phyloP scores from a whole-genome alignment of 441 rosid genomes.

The Macaranga tanarius region DNA sequence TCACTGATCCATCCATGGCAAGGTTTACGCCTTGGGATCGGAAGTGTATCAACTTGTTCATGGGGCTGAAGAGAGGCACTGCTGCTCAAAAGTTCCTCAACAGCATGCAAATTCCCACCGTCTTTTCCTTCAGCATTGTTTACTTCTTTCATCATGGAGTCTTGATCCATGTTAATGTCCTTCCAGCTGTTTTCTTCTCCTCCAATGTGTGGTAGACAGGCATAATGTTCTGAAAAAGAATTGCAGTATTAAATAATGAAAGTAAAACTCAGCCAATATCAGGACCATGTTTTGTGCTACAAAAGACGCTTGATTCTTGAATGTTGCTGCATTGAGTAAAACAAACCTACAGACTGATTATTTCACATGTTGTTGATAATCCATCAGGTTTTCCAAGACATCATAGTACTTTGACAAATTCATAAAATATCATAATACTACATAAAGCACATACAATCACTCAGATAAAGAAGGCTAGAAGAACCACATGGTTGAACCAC shows the following conservation, averaged over 20 bases:
- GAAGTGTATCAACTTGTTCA: not conserved
- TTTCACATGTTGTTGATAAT: not conserved
- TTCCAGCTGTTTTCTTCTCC: conserved; percentile 13
- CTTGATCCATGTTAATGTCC: not conserved
- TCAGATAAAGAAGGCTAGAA: not conserved
- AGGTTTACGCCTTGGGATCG: conserved; percentile 15
- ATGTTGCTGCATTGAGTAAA: not conserved
- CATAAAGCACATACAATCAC: not conserved
- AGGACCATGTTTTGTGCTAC: not conserved
- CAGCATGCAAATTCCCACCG: not conserved
- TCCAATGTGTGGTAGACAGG: not conserved
- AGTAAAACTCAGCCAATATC: not conserved
- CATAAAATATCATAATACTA: not conserved
- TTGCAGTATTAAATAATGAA: not conserved
- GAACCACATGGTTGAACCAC: not conserved
- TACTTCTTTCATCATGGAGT: not conserved
- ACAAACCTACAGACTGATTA: not conserved
- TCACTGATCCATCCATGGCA: conserved; percentile 39
- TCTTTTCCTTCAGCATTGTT: not conserved
- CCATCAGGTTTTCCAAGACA: not conserved
- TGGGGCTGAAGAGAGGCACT: conserved; percentile 6
- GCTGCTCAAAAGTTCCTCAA: not conserved
- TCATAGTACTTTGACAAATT: not conserved
- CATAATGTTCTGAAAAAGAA: not conserved
- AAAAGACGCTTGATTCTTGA: not conserved